phyloP scores from a whole-genome alignment of 805 yeast species.

The Barnettozyma botsteinii region DNA sequence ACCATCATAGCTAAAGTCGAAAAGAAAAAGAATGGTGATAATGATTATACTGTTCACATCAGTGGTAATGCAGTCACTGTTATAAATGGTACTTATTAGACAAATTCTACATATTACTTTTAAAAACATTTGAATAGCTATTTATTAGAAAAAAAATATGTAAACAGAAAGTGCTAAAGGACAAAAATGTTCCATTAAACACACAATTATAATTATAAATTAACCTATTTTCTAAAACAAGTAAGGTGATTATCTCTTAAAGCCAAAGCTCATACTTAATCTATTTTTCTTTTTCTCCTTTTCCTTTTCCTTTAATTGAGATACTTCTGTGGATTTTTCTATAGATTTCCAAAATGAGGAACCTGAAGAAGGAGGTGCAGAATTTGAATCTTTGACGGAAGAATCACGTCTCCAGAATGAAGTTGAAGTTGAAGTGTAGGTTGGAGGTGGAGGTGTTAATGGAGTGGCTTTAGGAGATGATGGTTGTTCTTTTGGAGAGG shows the following conservation, averaged over 20 bases:
- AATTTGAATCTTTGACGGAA: not conserved
- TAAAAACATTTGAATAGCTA: no score
- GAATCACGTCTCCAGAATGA: slow-evolving; percentile 20
- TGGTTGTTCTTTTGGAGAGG: slow-evolving; percentile 1
- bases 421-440: not conserved
- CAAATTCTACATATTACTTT: not conserved
- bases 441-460: slow-evolving; percentile 4
- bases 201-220: no score
- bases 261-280: slow-evolving; percentile 22
- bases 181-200: no score
- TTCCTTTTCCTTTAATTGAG: slow-evolving; percentile 4
- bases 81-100: slow-evolving; percentile 29
- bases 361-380: not conserved
- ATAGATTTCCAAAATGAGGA: slow-evolving; percentile 1
- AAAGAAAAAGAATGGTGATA: slow-evolving; percentile 8
- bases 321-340: not conserved
- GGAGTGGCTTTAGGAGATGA: not conserved
- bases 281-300: slow-evolving; percentile 19
- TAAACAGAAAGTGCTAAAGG: not conserved
- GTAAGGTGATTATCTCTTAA: slow-evolving; percentile 5
- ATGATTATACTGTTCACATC: slow-evolving; percentile 22
- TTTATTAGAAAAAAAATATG: no score
- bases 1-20: slow-evolving; percentile 25
- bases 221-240: not conserved
- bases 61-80: slow-evolving; percentile 38